phyloP scores from a whole-genome alignment of 2,329 filamentous ascomycete genomes.

The Trichophyton schoenleinii region DNA sequence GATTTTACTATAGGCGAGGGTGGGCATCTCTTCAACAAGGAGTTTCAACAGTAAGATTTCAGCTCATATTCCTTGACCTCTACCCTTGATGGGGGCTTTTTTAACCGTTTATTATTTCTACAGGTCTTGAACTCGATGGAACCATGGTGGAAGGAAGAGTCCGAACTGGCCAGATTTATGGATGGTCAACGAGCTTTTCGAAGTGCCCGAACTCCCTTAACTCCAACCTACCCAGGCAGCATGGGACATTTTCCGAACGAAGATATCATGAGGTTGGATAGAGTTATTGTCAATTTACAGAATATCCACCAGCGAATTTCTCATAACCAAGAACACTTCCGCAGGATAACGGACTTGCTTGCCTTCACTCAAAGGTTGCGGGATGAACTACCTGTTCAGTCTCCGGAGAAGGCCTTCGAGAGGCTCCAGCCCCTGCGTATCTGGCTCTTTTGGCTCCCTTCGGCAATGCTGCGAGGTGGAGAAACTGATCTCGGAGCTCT shows the following conservation, averaged over 20 bases:
- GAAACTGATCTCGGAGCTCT: conserved; percentile 65
- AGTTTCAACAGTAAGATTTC: conserved; percentile 61
- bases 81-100: conserved; percentile 6
- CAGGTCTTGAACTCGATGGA: conserved; percentile 87
- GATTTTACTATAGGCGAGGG: conserved; percentile 51
- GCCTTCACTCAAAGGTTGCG: conserved; percentile 60
- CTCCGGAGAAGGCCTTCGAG: conserved; percentile 75
- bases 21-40: conserved; percentile 91
- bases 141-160: conserved; percentile 71
- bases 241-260: conserved; percentile 41
- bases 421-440: conserved; percentile 76
- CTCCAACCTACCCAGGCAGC: conserved; percentile 19
- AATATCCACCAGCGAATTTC: conserved; percentile 50
- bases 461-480: conserved; percentile 66
- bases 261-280: conserved; percentile 55
- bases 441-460: conserved; percentile 93
- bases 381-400: conserved; percentile 55
- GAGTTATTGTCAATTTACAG: conserved; percentile 51
- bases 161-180: conserved; percentile 42
- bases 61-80: background rate
- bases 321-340: conserved; percentile 56
- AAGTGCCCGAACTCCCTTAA: conserved; percentile 24
- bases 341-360: conserved; percentile 56
- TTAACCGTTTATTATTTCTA: conserved; percentile 18
- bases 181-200: conserved; percentile 30